phyloP scores from a whole-genome alignment of 73 alveolate genomes.

The Uronychia binucleata region DNA sequence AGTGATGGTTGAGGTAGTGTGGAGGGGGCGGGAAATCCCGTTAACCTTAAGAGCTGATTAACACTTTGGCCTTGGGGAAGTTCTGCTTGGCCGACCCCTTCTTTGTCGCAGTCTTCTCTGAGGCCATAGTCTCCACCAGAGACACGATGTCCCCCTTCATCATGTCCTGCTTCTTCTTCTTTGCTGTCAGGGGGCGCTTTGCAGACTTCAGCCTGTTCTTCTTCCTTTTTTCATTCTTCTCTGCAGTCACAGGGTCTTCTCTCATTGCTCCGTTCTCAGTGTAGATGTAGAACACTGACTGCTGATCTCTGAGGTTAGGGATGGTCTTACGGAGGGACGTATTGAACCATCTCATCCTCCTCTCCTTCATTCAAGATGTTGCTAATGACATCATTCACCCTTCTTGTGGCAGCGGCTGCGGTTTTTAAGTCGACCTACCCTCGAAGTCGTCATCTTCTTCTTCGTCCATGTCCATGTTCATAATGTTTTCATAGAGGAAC shows the following conservation, averaged over 20 bases:
- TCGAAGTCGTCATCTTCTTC: slow-evolving; percentile 78
- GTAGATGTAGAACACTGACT: slow-evolving; percentile 73
- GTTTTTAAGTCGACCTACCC: slow-evolving; percentile 12
- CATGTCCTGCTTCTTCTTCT: slow-evolving; percentile 62
- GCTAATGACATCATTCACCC: slow-evolving; percentile 55
- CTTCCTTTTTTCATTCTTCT: slow-evolving; percentile 52
- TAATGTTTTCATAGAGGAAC: slow-evolving; percentile 45
- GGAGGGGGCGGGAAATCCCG: too few relatives aligned
- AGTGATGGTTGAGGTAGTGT: too few relatives aligned
- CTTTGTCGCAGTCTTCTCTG: slow-evolving; percentile 35
- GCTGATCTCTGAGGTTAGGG: slow-evolving; percentile 6
- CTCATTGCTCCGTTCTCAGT: slow-evolving; percentile 88
- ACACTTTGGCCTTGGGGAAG: slow-evolving; percentile 71
- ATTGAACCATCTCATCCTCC: slow-evolving; percentile 62
- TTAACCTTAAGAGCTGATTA: slow-evolving; percentile 17
- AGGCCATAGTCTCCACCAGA: slow-evolving; percentile 59
- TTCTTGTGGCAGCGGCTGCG: slow-evolving; percentile 55
- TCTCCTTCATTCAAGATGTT: slow-evolving; percentile 51
- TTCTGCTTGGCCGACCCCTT: slow-evolving; percentile 21
- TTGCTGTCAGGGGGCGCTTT: slow-evolving; percentile 71
- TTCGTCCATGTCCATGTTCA: slow-evolving; percentile 54
- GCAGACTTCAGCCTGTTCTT: slow-evolving; percentile 57
- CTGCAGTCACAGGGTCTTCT: slow-evolving; percentile 74
- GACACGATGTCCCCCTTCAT: slow-evolving; percentile 52
- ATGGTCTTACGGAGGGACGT: slow-evolving; percentile 18